Base-by-base conservation (phyloP, 768 basidiomycete species). In the Cyathus striatus region DNA sequence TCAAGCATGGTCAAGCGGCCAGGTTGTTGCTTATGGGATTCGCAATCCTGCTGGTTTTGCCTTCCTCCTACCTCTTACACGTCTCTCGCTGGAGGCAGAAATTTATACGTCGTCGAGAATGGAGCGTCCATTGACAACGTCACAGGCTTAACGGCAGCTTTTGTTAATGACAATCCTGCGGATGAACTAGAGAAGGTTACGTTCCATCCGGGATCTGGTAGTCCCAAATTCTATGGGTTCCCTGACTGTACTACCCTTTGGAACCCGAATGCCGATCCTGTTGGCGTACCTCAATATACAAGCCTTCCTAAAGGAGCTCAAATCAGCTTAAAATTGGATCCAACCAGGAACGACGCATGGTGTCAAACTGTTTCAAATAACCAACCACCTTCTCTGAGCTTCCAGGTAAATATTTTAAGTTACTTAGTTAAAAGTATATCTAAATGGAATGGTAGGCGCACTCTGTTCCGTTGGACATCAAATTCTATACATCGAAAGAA, bases 391-490 rank as follows among this genome's bases (percentile, higher is more conserved):
- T 47, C 49, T 2, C 42, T 70, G 30, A 62, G 56, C 41, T 70
- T 73, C 55, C 69, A 72, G 55, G 70, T 67, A 27, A 17, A 51
- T 26, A 16, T 10, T 21, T 12, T 10, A 25, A 6, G 18, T 33
- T 32, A n/a, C 12, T 27, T 40, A 24, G 22, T 14, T 34, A 14
- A 10, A 18, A 3, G 6, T 7, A 38, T 33, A 16, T 6, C 21
- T 38, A 33, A 20, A 14, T 5, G 23, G 21, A 32, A 32, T 38
- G n/a, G 12, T 36, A 73, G 70, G 68, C 71, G 1, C 72, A 74
- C 49, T 71, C 69, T 10, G 71, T 69, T 2, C 72, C 72, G 1
- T 59, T 73, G 9, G 72, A 73, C 48, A 64, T 73, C 54, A 73
- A 71, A 43, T 68, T 71, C 49, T 72, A 64, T 47, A 43, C 5